Base-by-base conservation (phyloP, 352 stramenopile genomes). In the Paralagenidium karlingii region DNA sequence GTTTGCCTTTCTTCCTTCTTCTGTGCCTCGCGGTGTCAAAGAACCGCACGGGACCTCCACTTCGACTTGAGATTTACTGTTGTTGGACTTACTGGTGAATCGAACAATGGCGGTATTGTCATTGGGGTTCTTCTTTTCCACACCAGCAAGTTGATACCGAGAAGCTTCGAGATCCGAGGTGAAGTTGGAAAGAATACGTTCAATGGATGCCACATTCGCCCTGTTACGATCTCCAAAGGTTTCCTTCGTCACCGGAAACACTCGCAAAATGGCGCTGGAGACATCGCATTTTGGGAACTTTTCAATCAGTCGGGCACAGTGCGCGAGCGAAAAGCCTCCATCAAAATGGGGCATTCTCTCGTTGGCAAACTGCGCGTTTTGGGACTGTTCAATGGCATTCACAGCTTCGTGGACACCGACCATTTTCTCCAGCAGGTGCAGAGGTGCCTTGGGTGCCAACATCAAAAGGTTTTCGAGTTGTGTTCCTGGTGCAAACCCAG, bases 261-360 rank as follows among this genome's bases (percentile, higher is more conserved):
- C 58, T 2, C 74, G 65, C 25, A 49, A 52, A 5, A 85, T 47
- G 0, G 45, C 58, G 33, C 34, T 56, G 7, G 54, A 19, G 8
- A 82, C 15, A 27, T 46, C 68, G 8, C 62, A 52, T 4, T 56
- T 10, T 2, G 71, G 75, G 36, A 85, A 88, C 18, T 43, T 49
- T 5, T 58, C 49, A 9, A 82, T 33, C 9, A 88, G 44, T 20
- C 62, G 59, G 5, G 68, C 65, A 45, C 57, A 80, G 37, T 85
- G 68, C 20, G 60, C 45, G 8, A 85, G 47, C 16, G 67, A 83
- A 10, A 81, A 36, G 25, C 63, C 66, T n/a, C n/a, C n/a, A 38
- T 81, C 64, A 22, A 88, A 82, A 40, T 88, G 69, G 9, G 71
- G 75, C 67, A 84, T 83, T 24, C 71, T 63, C n/a, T n/a, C n/a